A percentile compares a stretch with the other conserved stretches of the same genome.
Evolutionary conservation across 352 stramenopile genomes (phyloP).

Genomic region (Phytophthora vignae): DNA sequence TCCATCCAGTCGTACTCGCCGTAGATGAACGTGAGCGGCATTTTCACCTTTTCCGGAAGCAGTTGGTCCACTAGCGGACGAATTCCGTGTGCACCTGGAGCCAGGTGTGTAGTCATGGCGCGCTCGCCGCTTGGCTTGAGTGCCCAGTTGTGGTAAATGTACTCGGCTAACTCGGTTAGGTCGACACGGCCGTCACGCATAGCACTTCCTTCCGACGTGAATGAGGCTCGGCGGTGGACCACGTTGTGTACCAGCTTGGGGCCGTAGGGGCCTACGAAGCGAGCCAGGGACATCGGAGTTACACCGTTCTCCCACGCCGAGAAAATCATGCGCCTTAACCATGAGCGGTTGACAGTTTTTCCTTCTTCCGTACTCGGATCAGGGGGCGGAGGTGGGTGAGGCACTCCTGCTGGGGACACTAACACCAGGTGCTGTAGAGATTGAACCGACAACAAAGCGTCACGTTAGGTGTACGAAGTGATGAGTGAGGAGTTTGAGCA

Average conservation of each 20-base stretch:
- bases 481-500: background rate
- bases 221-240: constrained; percentile 70
- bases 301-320: constrained; percentile 72
- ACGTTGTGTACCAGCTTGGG: constrained; percentile 78
- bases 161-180: constrained; percentile 69
- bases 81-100: constrained; percentile 70
- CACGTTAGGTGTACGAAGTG: background rate
- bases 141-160: constrained; percentile 90
- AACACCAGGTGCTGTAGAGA: constrained; percentile 71
- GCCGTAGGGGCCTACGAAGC: constrained; percentile 80
- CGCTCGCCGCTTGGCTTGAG: constrained; percentile 80
- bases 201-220: constrained; percentile 75
- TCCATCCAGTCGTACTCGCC: constrained; percentile 90
- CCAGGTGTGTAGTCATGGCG: constrained; percentile 78
- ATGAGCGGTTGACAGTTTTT: constrained; percentile 52
- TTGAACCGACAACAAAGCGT: background rate
- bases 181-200: constrained; percentile 75
- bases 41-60: constrained; percentile 61
- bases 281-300: constrained; percentile 81
- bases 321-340: constrained; percentile 57
- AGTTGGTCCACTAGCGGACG: constrained; percentile 75
- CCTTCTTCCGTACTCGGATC: constrained; percentile 49
- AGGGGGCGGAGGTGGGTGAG: constrained; percentile 56
- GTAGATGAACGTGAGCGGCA: constrained; percentile 89
- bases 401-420: constrained; percentile 75